These are phyloP conservation scores for Trematosphaeria pertusa DNA, from an alignment of 2,329 filamentous ascomycete species.

Conservation along the genomic window DNA sequence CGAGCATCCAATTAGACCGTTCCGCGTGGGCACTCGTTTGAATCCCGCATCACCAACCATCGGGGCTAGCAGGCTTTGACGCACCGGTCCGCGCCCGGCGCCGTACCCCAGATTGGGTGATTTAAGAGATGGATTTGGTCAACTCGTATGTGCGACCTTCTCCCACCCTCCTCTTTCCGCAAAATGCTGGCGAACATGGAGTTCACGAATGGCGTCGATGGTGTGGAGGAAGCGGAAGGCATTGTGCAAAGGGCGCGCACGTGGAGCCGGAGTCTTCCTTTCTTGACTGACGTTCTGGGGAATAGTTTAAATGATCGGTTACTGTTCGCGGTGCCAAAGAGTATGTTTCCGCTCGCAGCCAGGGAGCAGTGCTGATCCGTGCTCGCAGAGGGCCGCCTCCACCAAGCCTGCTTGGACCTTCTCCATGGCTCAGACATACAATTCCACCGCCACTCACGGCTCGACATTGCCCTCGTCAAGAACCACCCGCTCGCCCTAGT, in stretches of 20 bases:
- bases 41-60: slow-evolving; percentile 23
- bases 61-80: slow-evolving; percentile 24
- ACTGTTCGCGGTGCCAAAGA: slow-evolving; percentile 98
- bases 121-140: slow-evolving; percentile 50
- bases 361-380: slow-evolving; percentile 13
- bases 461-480: slow-evolving; percentile 97
- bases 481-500: slow-evolving; percentile 94
- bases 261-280: slow-evolving; percentile 44
- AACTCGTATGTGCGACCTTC: slow-evolving; percentile 45
- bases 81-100: slow-evolving; percentile 24
- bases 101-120: slow-evolving; percentile 31
- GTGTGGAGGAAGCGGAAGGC: slow-evolving; percentile 18
- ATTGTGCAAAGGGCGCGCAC: slow-evolving; percentile 33
- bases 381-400: slow-evolving; percentile 82
- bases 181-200: slow-evolving; percentile 30
- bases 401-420: slow-evolving; percentile 86
- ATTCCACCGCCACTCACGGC: slow-evolving; percentile 91
- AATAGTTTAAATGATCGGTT: slow-evolving; percentile 87
- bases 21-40: slow-evolving; percentile 33
- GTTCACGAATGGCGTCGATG: slow-evolving; percentile 26
- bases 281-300: slow-evolving; percentile 48
- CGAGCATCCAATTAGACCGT: slow-evolving; percentile 30
- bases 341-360: slow-evolving; percentile 61
- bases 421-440: slow-evolving; percentile 95
- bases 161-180: slow-evolving; percentile 12